Evolutionary conservation across 306 rosid species (phyloP), one percentile per base, ranked within the genome.

Genomic region (Prosopis cineraria): DNA sequence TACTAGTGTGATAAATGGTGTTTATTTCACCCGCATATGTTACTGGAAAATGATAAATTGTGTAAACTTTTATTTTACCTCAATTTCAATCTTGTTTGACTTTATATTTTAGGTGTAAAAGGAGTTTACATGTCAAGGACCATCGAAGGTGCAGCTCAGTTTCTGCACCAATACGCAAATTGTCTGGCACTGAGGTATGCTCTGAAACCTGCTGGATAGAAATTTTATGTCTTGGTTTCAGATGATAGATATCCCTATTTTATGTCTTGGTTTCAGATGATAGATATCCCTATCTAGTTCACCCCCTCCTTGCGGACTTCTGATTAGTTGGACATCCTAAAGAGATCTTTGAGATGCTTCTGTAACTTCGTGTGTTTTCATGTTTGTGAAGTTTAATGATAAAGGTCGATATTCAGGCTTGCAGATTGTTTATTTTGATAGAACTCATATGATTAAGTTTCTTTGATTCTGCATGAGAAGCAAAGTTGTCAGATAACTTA

Each of bases 81-180:
- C 73, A 77, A 60, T 56, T 22, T 27, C 45, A 11, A 68, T 52
- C 64, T 10, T 52, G 48, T 24, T 52, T 81, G 69, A 24, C 69
- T 62, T 70, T 77, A 19, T 66, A 67, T 73, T 74, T 31, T 68
- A 94, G 98, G 98, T 65, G 82, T 84, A 27, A 94, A 90, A 79
- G 97, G 98, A 81, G 77, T 89, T 64, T 92, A 92, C 82, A 83
- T 83, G 75, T 94, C 98, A 25, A 84, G 50, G 39, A 88, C 89
- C 78, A 91, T 94, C 80, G 88, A 85, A 87, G 93, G 91, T 66
- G 98, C 96, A 52, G 85, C 95, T n/a, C 76, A 58, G 72, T 94
- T 94, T 86, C 60, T 87, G 14, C 55, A 62, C 25, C 82, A 85
- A 67, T 90, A 88, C 45, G 76, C 87, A 76, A 80, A 78, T 74